Evolutionary conservation across 495 filamentous ascomycete genomes (phyloP), one percentile per base, ranked within the genome.

Genomic region (Usnea hakonensis): DNA sequence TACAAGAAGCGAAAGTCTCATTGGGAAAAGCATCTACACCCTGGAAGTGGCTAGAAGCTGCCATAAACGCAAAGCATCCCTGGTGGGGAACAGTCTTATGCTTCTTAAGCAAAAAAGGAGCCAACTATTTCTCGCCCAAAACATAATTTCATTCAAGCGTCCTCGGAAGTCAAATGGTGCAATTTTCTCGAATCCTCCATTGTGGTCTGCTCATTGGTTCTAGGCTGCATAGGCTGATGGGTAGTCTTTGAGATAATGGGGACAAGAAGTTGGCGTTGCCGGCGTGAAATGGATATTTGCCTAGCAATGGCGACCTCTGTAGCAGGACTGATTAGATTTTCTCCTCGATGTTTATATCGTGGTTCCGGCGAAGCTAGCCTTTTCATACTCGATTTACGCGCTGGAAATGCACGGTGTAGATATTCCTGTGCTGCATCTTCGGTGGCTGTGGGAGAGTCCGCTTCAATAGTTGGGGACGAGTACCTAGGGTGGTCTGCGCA

Each of bases 231-330:
- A 21, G 68, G 63, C 58, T 63, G 68, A 43, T 32, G 63, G 19
- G 57, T 63, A n/a, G 52, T 52, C 41, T 65, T 62, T 21, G 63
- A 57, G 37, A 64, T 52, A 19, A 63, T 55, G 1, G 63, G 66
- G 32, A 68, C 64, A 4, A 85, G 69, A 53, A 84, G 63, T 67
- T 77, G 74, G 1, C 77, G 72, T 71, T 84, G 82, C 67, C 81
- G 76, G 40, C 79, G 68, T 36, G 82, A 84, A 28, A 86, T 75
- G 41, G 78, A 81, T 64, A 86, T 82, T 67, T 84, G 81, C 13
- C 83, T 69, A 3, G 83, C 82, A 62, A 86, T 83, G 21, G 79
- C 83, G 53, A 82, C 72, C 66, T 86, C 81, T 9, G 82, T 81
- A 26, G 80, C 74, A 10, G 73, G 70, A 43, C 35, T 28, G n/a